phyloP scores from a whole-genome alignment of 805 yeast genomes.

The Starmerella floricola region DNA sequence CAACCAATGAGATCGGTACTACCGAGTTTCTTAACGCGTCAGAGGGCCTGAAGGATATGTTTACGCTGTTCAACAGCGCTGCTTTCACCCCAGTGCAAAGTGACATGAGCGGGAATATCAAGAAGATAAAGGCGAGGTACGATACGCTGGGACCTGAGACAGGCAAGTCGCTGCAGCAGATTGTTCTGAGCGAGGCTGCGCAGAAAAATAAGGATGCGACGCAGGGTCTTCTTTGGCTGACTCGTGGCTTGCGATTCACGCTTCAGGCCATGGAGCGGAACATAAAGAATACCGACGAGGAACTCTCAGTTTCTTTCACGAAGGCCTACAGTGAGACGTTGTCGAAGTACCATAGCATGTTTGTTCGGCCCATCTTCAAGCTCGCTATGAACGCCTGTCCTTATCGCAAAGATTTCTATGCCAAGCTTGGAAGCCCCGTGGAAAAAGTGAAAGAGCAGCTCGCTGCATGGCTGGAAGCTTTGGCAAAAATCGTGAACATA shows the following conservation, averaged over 20 bases:
- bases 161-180: constrained; percentile 60
- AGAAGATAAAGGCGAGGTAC: constrained; percentile 56
- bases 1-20: constrained; percentile 55
- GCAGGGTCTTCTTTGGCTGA: constrained; percentile 80
- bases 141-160: constrained; percentile 34
- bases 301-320: constrained; percentile 65
- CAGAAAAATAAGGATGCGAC: constrained; percentile 66
- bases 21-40: constrained; percentile 70
- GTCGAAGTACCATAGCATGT: constrained; percentile 67
- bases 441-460: constrained; percentile 55
- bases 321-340: constrained; percentile 75
- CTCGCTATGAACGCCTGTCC: constrained; percentile 95
- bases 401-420: constrained; percentile 73
- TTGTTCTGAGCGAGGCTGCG: constrained; percentile 59
- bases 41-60: constrained; percentile 68
- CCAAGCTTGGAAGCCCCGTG: constrained; percentile 51
- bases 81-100: constrained; percentile 77
- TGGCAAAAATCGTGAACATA: constrained; percentile 59
- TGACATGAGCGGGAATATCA: constrained; percentile 79
- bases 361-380: constrained; percentile 76
- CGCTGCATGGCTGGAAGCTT: constrained; percentile 59
- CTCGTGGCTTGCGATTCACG: constrained; percentile 75
- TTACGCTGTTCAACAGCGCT: constrained; percentile 69
- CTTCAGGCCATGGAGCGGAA: constrained; percentile 79
- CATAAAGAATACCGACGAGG: constrained; percentile 46